These are phyloP conservation scores for Diaporthe longicolla DNA, from an alignment of 2,329 filamentous ascomycete genomes.

Conservation along the genomic window DNA sequence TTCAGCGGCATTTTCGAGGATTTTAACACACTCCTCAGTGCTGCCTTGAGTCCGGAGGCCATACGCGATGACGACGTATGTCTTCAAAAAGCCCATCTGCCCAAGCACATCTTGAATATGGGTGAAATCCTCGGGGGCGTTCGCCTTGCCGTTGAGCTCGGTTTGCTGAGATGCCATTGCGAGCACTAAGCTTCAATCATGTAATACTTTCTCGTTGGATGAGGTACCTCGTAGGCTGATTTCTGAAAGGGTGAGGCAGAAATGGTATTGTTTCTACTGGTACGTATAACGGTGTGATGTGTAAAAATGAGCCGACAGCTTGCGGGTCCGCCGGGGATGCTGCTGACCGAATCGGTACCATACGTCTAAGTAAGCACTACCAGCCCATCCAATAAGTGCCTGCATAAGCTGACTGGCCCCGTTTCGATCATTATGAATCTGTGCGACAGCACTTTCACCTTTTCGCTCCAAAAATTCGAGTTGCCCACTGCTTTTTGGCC, in stretches of 20 bases:
- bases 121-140: neutral
- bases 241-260: neutral
- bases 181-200: neutral
- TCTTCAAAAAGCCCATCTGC: conserved; percentile 37
- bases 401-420: neutral
- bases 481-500: neutral
- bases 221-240: neutral
- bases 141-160: neutral
- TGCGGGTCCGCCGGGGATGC: neutral
- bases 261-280: no score
- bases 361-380: conserved; percentile 6
- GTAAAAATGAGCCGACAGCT: neutral
- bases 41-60: neutral
- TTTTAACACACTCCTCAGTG: neutral
- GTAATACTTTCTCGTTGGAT: neutral
- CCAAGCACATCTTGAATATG: conserved; percentile 41
- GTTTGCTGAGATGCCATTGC: neutral
- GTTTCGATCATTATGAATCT: neutral
- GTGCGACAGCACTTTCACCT: neutral
- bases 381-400: conserved; percentile 1
- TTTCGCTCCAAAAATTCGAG: neutral
- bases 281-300: neutral
- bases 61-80: conserved; percentile 33
- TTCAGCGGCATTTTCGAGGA: conserved; percentile 16
- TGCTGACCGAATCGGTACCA: neutral